Base-by-base conservation (phyloP, 2,329 filamentous ascomycete species). In the Ploettnerulaceae sp. region DNA sequence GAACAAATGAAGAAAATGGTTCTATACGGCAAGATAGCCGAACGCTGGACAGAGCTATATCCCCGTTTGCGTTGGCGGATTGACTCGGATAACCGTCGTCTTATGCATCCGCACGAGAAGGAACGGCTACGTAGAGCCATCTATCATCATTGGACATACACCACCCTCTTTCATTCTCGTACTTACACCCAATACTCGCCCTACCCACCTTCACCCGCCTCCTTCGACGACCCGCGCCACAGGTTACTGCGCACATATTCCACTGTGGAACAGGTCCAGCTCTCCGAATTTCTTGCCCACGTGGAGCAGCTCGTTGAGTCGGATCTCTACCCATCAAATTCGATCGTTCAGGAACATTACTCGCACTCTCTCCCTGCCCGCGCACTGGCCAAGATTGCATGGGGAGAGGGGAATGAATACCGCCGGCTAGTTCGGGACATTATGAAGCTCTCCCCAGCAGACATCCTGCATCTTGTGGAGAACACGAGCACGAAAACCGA, bases 141-240 rank as follows among this genome's bases (percentile, higher is more conserved):
- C 21, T 64, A 64, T 42, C 55, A 57, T 18, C 57, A 59, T 33
- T 64, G 62, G 62, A 61, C 55, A 12, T 64, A 64, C 25, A 56
- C 57, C 7, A 56, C 43, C 7, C 55, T 62, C 17, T 64, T 63
- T 32, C 59, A 62, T 31, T 58, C 60, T n/a, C 52, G 57, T 14
- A 48, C 51, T n/a, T 62, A 57, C 49, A 57, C 54, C 4, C 51
- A 57, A 35, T 61, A 57, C 38, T 55, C 56, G 3, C 57, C 60
- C 1, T 55, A 58, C 42, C 53, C 54, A n/a, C 56, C 60, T 3
- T 47, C 52, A 11, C 47, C 54, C 11, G 49, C 48, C 17, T 34
- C 43, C 4, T 46, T 43, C 7, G 54, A 58, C 26, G 61, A 63
- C 35, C 57, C 56, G 17, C 54, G 61, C 14, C 53, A 61, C 8